Percentiles rank a stretch among this genome's conserved stretches.
phyloP scores from a whole-genome alignment of 179 eudicot genomes.

The Spinacia oleracea region DNA sequence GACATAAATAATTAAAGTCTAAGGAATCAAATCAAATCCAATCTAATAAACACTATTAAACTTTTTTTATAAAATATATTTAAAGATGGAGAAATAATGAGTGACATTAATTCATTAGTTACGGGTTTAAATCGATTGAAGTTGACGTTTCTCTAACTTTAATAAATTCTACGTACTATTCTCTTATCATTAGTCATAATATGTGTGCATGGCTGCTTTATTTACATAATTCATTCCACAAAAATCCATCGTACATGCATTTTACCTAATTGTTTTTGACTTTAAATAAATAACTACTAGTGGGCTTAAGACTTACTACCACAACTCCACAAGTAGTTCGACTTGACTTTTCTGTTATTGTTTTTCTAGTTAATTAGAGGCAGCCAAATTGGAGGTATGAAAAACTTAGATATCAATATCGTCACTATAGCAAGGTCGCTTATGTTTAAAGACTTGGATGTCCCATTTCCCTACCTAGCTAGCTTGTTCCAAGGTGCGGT shows the following conservation, averaged over 20 bases:
- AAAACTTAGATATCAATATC: neutral
- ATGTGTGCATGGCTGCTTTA: conserved; percentile 1
- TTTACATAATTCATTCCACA: conserved; percentile 13
- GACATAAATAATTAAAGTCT: conserved; percentile 21
- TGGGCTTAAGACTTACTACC: too few relatives aligned
- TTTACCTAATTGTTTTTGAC: conserved; percentile 17
- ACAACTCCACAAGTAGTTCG: too few relatives aligned
- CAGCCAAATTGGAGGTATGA: too few relatives aligned
- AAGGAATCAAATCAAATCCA: conserved; percentile 28
- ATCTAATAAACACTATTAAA: neutral
- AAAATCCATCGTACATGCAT: conserved; percentile 16
- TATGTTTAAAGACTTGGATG: conserved; percentile 10
- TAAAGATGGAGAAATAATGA: neutral
- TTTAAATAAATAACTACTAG: neutral
- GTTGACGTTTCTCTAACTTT: conserved; percentile 24
- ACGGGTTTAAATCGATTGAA: conserved; percentile 13
- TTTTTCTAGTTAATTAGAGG: too few relatives aligned
- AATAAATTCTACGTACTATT: conserved; percentile 1
- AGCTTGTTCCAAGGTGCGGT: neutral
- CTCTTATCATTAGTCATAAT: too few relatives aligned
- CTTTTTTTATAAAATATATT: neutral
- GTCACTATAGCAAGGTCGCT: neutral
- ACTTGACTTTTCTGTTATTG: too few relatives aligned
- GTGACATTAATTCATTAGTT: conserved; percentile 5
- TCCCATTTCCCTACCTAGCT: too few relatives aligned